phyloP scores from a whole-genome alignment of 257 asterid species.

The Asclepias syriaca region DNA sequence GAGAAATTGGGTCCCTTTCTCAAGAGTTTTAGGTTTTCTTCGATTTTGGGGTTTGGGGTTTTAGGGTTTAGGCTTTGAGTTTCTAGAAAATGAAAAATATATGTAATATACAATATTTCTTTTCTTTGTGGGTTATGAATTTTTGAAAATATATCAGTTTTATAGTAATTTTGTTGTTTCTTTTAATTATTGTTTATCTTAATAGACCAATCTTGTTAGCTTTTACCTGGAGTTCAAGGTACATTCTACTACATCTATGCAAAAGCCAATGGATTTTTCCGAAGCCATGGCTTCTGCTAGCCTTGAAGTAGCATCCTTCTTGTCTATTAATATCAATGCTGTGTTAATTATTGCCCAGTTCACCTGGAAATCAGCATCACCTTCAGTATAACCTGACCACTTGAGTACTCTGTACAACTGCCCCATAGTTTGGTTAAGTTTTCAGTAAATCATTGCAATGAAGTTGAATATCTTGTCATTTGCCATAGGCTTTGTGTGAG shows the following conservation, averaged over 20 bases:
- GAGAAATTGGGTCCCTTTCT: slow-evolving; percentile 20
- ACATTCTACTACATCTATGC: slow-evolving; percentile 51
- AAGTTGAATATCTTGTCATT: neutral
- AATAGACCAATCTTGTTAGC: neutral
- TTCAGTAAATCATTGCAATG: slow-evolving; percentile 7
- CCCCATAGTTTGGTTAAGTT: slow-evolving; percentile 3
- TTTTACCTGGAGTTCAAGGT: slow-evolving; percentile 1
- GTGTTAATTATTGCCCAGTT: slow-evolving; percentile 44
- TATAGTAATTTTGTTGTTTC: neutral
- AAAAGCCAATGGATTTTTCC: slow-evolving; percentile 57
- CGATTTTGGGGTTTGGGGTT: neutral
- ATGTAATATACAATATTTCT: slow-evolving; percentile 1
- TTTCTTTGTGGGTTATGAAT: neutral
- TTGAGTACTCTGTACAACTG: slow-evolving; percentile 50
- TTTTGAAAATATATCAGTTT: neutral
- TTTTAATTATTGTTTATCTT: neutral
- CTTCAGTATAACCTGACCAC: slow-evolving; percentile 36
- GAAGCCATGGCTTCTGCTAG: slow-evolving; percentile 59
- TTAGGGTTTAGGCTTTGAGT: neutral
- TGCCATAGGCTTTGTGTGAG: neutral
- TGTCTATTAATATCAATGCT: slow-evolving; percentile 29
- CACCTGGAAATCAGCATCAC: slow-evolving; percentile 29
- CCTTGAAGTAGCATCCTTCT: slow-evolving; percentile 34
- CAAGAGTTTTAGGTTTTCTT: slow-evolving; percentile 17
- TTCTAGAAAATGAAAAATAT: neutral